Evolutionary conservation across 495 filamentous ascomycete species (phyloP), one percentile per base, ranked within the genome.

Genomic region (Annulohypoxylon bovei): DNA sequence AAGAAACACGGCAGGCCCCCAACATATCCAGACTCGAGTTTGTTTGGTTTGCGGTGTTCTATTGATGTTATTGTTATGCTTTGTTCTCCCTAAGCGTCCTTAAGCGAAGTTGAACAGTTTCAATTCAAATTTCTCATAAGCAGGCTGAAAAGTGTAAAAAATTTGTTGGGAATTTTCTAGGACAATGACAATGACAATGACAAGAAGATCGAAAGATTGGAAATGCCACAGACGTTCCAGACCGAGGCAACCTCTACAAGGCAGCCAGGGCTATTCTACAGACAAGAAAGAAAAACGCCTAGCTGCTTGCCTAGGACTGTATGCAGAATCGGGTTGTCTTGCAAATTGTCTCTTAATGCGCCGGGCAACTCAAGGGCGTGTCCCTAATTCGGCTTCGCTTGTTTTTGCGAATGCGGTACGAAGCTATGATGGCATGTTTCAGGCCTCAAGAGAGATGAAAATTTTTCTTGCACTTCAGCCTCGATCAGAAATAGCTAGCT

Each of bases 141-240:
- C 47, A 72, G 64, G 69, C 69, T 68, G 54, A 49, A 44, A 50
- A 52, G 0, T 60, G 46, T 23, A 47, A 46, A 54, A 47, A 47
- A 16, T 62, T 63, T 64, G 64, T 68, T 67, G 63, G 44, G 69
- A 62, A 52, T 28, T 46, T 57, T 59, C 61, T 72, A 65, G 60
- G 65, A 68, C 65, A 68, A 72, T 64, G 59, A 71, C 63, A 20
- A 65, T 54, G 65, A 68, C 65, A 68, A 72, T 64, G 59, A 71
- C 63, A 20, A 44, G 32, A 28, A 68, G 28, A 71, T 71, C 63
- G 64, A 71, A 63, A 71, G 68, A 63, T 71, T 28, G 46, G 25
- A 68, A 68, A 68, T 72, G 60, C 60, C 70, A 72, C 70, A 60
- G 70, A 67, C 60, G 70, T 64, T 65, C 70, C 64, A 72, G 70